Conservation (phyloP, 495 filamentous ascomycete genomes). For the Penicillium goetzii region DNA sequence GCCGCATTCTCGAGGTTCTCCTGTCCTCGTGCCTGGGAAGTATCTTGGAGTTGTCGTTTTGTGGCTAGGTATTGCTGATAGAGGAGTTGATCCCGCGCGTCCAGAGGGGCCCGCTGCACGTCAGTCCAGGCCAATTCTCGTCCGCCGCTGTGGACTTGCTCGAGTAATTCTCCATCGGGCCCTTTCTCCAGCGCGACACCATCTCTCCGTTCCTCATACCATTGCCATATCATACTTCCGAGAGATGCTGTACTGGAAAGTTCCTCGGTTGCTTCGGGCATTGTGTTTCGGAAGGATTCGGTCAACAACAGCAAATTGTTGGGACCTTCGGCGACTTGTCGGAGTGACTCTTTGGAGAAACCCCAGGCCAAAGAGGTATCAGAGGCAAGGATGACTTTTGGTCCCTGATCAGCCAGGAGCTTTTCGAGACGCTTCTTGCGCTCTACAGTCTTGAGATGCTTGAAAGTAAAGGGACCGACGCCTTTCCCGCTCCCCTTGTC, state of each 20-base stretch:
- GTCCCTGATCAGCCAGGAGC: slow-evolving; percentile 52
- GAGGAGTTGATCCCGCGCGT: slow-evolving; percentile 70
- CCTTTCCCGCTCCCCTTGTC: slow-evolving; percentile 49
- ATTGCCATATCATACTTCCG: slow-evolving; percentile 67
- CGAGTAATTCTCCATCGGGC: slow-evolving; percentile 61
- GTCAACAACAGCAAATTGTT: slow-evolving; percentile 86
- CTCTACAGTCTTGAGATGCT: slow-evolving; percentile 79
- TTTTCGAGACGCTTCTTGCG: slow-evolving; percentile 72
- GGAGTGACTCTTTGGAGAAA: slow-evolving; percentile 86
- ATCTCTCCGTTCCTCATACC: slow-evolving; percentile 69
- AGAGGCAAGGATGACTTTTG: slow-evolving; percentile 87
- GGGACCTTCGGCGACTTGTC: slow-evolving; percentile 69
- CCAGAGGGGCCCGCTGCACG: slow-evolving; percentile 64
- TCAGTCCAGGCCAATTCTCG: slow-evolving; percentile 61
- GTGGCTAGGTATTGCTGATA: slow-evolving; percentile 93
- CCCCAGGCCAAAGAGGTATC: slow-evolving; percentile 93
- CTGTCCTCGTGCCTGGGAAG: slow-evolving; percentile 67
- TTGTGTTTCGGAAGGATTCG: slow-evolving; percentile 59
- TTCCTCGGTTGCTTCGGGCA: slow-evolving; percentile 36
- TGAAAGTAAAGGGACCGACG: slow-evolving; percentile 86
- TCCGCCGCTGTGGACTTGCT: slow-evolving; percentile 68
- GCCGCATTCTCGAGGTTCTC: slow-evolving; percentile 67
- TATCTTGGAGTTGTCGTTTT: slow-evolving; percentile 76
- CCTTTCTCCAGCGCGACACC: slow-evolving; percentile 62
- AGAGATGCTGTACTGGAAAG: slow-evolving; percentile 44